These are phyloP conservation scores for Pichia rugopelliculosa DNA, from an alignment of 805 yeast species.

Conservation along the genomic window DNA sequence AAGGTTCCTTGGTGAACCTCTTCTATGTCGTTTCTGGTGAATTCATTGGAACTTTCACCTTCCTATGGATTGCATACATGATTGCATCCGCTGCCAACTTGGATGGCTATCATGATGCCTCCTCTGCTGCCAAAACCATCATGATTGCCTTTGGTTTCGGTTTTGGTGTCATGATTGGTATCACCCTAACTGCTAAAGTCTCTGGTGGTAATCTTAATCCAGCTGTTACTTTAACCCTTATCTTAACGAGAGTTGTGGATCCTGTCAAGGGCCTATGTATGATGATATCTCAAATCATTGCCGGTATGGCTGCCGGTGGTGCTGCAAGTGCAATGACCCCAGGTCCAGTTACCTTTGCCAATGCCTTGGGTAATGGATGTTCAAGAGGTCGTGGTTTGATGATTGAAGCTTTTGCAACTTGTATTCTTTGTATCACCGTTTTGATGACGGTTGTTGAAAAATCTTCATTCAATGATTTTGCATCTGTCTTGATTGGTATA, in stretches of 20 bases:
- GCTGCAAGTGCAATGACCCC: conserved; percentile 84
- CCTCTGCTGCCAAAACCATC: conserved; percentile 55
- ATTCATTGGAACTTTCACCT: conserved; percentile 79
- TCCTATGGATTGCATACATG: conserved; percentile 72
- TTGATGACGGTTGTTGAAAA: conserved; percentile 80
- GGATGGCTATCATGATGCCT: conserved; percentile 30
- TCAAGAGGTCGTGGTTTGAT: conserved; percentile 71
- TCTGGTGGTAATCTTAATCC: conserved; percentile 92
- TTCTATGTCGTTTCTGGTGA: conserved; percentile 68
- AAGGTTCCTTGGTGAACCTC: conserved; percentile 44
- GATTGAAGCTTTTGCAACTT: conserved; percentile 75
- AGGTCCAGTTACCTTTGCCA: conserved; percentile 64
- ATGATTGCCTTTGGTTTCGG: conserved; percentile 87
- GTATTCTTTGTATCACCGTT: conserved; percentile 67
- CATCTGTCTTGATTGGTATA: conserved; percentile 79
- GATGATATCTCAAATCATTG: conserved; percentile 64
- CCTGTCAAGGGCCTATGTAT: conserved; percentile 63
- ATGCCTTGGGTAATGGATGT: conserved; percentile 62
- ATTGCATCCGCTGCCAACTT: conserved; percentile 75
- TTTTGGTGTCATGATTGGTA: conserved; percentile 70
- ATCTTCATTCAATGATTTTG: conserved; percentile 65
- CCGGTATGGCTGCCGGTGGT: conserved; percentile 90
- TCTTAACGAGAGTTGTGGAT: conserved; percentile 65
- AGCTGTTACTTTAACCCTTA: conserved; percentile 70
- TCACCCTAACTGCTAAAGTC: conserved; percentile 60